Evolutionary conservation across 148 eudicot genomes (phyloP), one percentile per base, ranked within the genome.

Genomic region (Vaccinium darrowii): DNA sequence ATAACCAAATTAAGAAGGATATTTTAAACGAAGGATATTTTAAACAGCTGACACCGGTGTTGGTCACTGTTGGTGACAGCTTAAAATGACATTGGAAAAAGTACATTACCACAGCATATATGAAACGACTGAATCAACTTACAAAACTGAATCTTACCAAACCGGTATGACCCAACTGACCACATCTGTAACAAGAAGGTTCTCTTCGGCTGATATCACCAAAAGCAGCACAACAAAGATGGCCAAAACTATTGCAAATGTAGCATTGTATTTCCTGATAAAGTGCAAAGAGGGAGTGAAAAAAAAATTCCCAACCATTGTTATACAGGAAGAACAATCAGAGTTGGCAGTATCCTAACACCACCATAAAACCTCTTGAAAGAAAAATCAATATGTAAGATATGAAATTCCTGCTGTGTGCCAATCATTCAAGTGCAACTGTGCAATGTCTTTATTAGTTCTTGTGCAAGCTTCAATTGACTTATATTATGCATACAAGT

Each of bases 151-250:
- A 78, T 85, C 93, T 86, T 86, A 97, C 99, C 94, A 91, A 88
- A 86, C 99, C 99, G 81, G 88, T 84, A 91, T 97, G 99, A 78
- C 99, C 99, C 60, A 90, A 86, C 77, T 80, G 94, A 82, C 99
- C 99, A 91, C 99, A 97, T 90, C 95, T 91, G 83, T 93, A 97
- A 90, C 99, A 95, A 39, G 99, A 92, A 33, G 87, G 87, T 84
- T 91, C 92, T 77, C 88, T 86, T 74, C 91, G 87, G 83, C 84
- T 85, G 79, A 83, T 84, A 82, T 85, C 88, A 69, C 78, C 78
- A 87, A 95, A 92, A 82, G 91, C 85, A 85, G 84, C 93, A 90
- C 99, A 97, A 85, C 98, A 94, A 80, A 97, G 94, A 90, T 97
- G 99, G 76, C 99, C 99, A 86, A 86, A 88, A 67, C 83, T 88